Percentiles rank a stretch among this genome's conserved stretches.
Conservation (phyloP, 2,329 filamentous ascomycete species). For the Penicillium sp. region DNA sequence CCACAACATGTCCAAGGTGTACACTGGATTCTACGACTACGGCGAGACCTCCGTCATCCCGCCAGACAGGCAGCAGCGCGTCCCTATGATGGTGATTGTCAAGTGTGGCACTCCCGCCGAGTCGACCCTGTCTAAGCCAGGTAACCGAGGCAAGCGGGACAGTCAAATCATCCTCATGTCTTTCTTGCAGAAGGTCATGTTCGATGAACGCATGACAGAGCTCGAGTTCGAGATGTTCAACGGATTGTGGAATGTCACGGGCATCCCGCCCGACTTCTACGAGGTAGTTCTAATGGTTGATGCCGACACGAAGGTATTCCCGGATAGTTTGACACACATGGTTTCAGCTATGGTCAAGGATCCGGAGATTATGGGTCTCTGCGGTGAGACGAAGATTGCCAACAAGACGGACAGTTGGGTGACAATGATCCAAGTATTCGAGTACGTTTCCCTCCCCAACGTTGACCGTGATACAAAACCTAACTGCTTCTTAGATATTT, state of each 20-base stretch:
- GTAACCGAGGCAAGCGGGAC: conserved; percentile 97
- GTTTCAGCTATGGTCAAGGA: conserved; percentile 98
- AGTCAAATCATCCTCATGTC: conserved; percentile 99
- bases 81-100: conserved; percentile 95
- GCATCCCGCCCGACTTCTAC: conserved; percentile 97
- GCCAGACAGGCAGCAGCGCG: conserved; percentile 84
- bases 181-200: conserved; percentile 99
- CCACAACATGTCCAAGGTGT: conserved; percentile 99
- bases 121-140: conserved; percentile 75
- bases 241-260: conserved; percentile 96
- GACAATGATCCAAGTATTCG: conserved; percentile 96
- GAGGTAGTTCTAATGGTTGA: conserved; percentile 99
- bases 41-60: conserved; percentile 77
- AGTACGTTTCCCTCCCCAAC: conserved; percentile 51
- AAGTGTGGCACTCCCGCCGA: conserved; percentile 95
- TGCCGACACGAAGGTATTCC: conserved; percentile 98
- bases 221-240: conserved; percentile 99
- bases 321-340: conserved; percentile 98
- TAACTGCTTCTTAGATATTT: conserved; percentile 62
- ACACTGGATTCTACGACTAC: conserved; percentile 97
- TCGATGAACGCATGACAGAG: conserved; percentile 99
- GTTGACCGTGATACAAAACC: not conserved
- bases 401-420: conserved; percentile 97
- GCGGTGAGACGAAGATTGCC: conserved; percentile 98
- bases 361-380: conserved; percentile 98